Evolutionary conservation across 805 yeast species (phyloP).

Genomic region (Kazachstania taianensis): DNA sequence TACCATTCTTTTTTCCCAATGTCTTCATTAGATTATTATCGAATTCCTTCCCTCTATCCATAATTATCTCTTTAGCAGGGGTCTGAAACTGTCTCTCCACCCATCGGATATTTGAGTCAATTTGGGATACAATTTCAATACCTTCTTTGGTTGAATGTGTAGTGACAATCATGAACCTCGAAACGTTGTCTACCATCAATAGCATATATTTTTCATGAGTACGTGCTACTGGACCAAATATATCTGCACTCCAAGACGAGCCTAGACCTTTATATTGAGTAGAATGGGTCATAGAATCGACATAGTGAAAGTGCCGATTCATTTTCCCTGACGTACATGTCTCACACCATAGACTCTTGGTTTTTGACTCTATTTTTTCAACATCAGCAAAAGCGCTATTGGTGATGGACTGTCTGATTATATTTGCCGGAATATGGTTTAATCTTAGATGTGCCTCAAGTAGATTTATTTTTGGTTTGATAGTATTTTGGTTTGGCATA

Average conservation of each 20-base stretch:
- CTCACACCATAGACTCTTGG: constrained; percentile 1
- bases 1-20: neutral
- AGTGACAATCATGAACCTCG: constrained; percentile 3
- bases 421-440: neutral
- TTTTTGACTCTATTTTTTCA: neutral
- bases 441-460: constrained; percentile 3
- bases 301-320: constrained; percentile 3
- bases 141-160: constrained; percentile 1
- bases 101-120: constrained; percentile 1
- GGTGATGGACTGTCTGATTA: constrained; percentile 1
- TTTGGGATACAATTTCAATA: neutral
- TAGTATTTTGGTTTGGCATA: neutral
- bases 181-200: constrained; percentile 7
- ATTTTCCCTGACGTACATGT: constrained; percentile 2
- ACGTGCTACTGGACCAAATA: constrained; percentile 5
- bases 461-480: neutral
- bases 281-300: constrained; percentile 4
- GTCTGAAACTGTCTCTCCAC: constrained; percentile 3
- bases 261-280: constrained; percentile 1
- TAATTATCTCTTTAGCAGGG: neutral
- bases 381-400: constrained; percentile 1
- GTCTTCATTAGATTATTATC: neutral
- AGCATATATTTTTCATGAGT: constrained; percentile 1
- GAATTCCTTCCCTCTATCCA: constrained; percentile 6
- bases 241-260: constrained; percentile 5